These are phyloP conservation scores for Priceomyces haplophilus DNA, from an alignment of 805 yeast species.

Conservation along the genomic window DNA sequence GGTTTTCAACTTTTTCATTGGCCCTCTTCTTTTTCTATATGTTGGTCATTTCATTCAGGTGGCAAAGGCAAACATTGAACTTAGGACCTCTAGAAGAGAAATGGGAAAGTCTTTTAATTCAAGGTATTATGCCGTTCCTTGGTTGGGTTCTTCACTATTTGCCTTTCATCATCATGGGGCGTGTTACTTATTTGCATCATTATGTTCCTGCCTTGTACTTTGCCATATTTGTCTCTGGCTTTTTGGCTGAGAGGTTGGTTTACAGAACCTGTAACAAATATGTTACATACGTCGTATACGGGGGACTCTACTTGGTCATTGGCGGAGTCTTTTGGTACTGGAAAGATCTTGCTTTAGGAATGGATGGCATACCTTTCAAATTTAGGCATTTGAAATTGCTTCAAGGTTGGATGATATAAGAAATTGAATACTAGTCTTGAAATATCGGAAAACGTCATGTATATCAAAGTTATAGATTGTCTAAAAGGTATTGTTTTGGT, in stretches of 20 bases:
- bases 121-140: conserved; percentile 33
- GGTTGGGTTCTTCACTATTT: conserved; percentile 41
- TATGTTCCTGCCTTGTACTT: conserved; percentile 44
- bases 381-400: conserved; percentile 32
- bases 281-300: conserved; percentile 33
- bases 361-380: conserved; percentile 43
- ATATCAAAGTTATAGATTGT: too few species aligned
- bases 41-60: conserved; percentile 17
- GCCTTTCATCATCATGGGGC: conserved; percentile 42
- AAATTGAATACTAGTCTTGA: neutral
- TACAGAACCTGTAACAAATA: conserved; percentile 14
- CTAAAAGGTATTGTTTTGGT: too few species aligned
- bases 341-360: conserved; percentile 76
- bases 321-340: conserved; percentile 58
- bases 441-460: too few species aligned
- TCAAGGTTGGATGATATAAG: conserved; percentile 19
- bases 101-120: conserved; percentile 28
- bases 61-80: conserved; percentile 31
- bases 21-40: conserved; percentile 19
- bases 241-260: conserved; percentile 46
- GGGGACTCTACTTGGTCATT: conserved; percentile 46
- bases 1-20: conserved; percentile 41
- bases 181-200: conserved; percentile 44
- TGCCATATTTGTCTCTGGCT: conserved; percentile 73
- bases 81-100: conserved; percentile 20